phyloP scores from a whole-genome alignment of 352 stramenopile species.

The Phytopythium aichiense region DNA sequence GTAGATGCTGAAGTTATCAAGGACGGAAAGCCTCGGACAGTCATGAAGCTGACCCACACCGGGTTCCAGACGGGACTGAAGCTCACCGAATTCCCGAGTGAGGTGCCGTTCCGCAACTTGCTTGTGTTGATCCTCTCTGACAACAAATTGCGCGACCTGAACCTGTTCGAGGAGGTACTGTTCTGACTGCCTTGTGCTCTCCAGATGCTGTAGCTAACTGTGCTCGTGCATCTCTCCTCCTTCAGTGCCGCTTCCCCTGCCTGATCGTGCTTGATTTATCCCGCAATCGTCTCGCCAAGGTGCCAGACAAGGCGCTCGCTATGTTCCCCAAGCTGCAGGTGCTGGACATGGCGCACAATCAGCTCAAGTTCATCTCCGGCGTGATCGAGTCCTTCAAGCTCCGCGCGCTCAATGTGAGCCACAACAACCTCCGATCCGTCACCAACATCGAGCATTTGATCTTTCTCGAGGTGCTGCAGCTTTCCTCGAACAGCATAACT shows the following conservation, averaged over 20 bases:
- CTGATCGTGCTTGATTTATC: constrained; percentile 55
- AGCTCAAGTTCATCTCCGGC: constrained; percentile 48
- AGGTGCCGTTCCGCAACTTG: constrained; percentile 54
- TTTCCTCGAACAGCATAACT: constrained; percentile 48
- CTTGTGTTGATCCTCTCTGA: constrained; percentile 56
- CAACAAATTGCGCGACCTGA: constrained; percentile 47
- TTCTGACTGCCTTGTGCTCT: constrained; percentile 12
- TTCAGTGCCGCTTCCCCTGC: constrained; percentile 61
- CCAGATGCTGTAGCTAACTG: background rate
- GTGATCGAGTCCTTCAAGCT: constrained; percentile 54
- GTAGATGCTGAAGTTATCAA: constrained; percentile 46
- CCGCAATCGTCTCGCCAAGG: constrained; percentile 51
- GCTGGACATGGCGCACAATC: constrained; percentile 57
- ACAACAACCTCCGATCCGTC: constrained; percentile 54
- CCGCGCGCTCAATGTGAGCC: constrained; percentile 47
- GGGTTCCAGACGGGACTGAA: constrained; percentile 40
- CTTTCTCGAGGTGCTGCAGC: constrained; percentile 50
- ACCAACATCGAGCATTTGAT: constrained; percentile 76
- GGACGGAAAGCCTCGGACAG: constrained; percentile 43
- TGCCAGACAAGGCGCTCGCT: constrained; percentile 40
- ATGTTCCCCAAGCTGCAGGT: constrained; percentile 64
- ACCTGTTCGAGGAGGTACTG: constrained; percentile 59
- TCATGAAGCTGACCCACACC: constrained; percentile 48
- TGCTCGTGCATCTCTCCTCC: constrained; percentile 1
- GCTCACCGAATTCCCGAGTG: constrained; percentile 45